Evolutionary conservation across 2,329 filamentous ascomycete genomes (phyloP), one percentile per base, ranked within the genome.

Genomic region (Fusarium palustre): DNA sequence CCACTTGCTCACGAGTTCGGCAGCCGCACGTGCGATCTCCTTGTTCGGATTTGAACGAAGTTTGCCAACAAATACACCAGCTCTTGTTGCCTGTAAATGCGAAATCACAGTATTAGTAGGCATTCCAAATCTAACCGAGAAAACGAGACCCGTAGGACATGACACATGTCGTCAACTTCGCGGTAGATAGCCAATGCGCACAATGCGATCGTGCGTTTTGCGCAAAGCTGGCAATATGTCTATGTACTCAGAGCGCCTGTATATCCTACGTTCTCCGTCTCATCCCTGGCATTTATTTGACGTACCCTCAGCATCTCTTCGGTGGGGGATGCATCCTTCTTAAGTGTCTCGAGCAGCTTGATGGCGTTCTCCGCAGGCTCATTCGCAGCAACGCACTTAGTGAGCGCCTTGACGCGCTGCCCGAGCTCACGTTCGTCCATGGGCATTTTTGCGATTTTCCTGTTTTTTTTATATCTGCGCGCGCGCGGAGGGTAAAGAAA

Each of bases 1-100:
- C 93, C 93, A 97, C 79, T 94, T 97, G 67, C 86, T 87, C 54
- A 99, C 94, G 59, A 98, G 91, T 75, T 94, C 92, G 63, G 87
- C 86, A 5, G 96, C 94, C 43, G 92, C 84, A 53, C 88, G 87
- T 47, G 91, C 90, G 72, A 98, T 91, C 43, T 94, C 89, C 79
- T 92, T 94, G 84, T 97, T 91, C 59, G 89, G 80, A 79, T 97
- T 94, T 64, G 91, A 81, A 55, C 89, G 86, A 52, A 91, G 88
- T 78, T 94, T 95, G 79, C 94, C 95, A 68, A 98, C 92, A 52
- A 91, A 89, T 70, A 97, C 91, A 74, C 96, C 96, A 53, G 97
- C 95, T 74, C 91, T 92, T n/a, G 95, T 98, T 42, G 91, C 86
- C 89, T 91, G 64, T 55, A 36, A 18, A 53, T 41, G 41, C 46